A percentile compares a stretch with the other conserved stretches of the same genome.
phyloP scores from a whole-genome alignment of 1,284 basidiomycete genomes.

The Boletus sp. region DNA sequence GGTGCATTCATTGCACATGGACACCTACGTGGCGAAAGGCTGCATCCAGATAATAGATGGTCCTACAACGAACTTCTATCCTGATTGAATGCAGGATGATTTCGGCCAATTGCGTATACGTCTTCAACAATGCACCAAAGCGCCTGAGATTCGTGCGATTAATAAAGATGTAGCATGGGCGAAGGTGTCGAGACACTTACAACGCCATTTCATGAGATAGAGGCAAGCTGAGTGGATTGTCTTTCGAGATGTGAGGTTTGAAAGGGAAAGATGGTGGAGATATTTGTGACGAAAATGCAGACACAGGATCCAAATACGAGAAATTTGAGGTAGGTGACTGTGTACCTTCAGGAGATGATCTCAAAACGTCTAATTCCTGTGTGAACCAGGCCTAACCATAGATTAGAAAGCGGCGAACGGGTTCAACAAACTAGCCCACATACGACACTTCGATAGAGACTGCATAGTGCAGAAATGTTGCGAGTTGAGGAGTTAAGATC shows the following conservation, averaged over 20 bases:
- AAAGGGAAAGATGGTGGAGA: slow-evolving; percentile 40
- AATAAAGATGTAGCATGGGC: not conserved
- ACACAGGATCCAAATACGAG: slow-evolving; percentile 45
- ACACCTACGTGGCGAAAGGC: slow-evolving; percentile 66
- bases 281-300: slow-evolving; percentile 48
- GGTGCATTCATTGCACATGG: not conserved
- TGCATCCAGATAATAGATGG: slow-evolving; percentile 78
- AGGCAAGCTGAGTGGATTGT: slow-evolving; percentile 62
- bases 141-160: slow-evolving; percentile 49
- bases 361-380: slow-evolving; percentile 61
- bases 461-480: slow-evolving; percentile 74
- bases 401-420: slow-evolving; percentile 7
- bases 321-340: slow-evolving; percentile 48
- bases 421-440: slow-evolving; percentile 29
- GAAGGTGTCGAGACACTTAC: slow-evolving; percentile 44
- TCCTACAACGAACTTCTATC: slow-evolving; percentile 83
- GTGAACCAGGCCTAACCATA: slow-evolving; percentile 78
- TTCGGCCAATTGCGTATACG: slow-evolving; percentile 85
- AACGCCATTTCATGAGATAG: slow-evolving; percentile 83
- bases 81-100: slow-evolving; percentile 87
- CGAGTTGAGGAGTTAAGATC: slow-evolving; percentile 78
- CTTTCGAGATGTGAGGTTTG: slow-evolving; percentile 27
- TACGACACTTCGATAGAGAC: slow-evolving; percentile 85
- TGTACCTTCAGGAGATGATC: slow-evolving; percentile 55
- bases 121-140: slow-evolving; percentile 85